Base-by-base conservation (phyloP, 2,329 filamentous ascomycete genomes). In the Blastomyces percursus region DNA sequence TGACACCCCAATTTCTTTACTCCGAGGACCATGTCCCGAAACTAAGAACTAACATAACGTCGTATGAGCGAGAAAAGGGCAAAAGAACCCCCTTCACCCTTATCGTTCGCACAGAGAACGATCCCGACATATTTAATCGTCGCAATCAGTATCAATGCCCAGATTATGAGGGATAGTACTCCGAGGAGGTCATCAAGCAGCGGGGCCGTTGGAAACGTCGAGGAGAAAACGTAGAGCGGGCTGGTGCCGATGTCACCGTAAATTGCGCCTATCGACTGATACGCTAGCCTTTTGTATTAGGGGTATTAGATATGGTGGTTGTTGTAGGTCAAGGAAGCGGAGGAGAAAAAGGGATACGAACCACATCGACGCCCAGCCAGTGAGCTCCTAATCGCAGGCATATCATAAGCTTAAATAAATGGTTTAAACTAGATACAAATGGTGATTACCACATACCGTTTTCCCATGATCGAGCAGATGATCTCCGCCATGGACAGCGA, bases 161-260 rank as follows among this genome's bases (percentile, higher is more conserved):
- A 84, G 51, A 84, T 76, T 57, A 84, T 79, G 4, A 84, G 71
- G 0, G 82, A 84, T 1, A 83, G 70, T 0, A 78, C 81, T 5
- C 82, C 82, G 24, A 84, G 70, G 1, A 84, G 71, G 65, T 84
- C 80, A 8, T 77, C 70, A 30, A 76, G 71, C 30, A 69, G 71
- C 0, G 80, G 80, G 1, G 74, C 71, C 4, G 72, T 71, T 30
- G 72, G 73, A 66, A 84, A 84, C 1, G 80, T 82, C 0, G 77
- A 79, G 5, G 81, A 84, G 66, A 76, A 84, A 30, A 84, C 82
- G 68, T 84, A 84, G 3, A 84, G 77, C 2, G 82, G 82, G 52
- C 77, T 80, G 6, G 82, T 84, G 24, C 81, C 82, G 64, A 84
- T 84, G 63, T 84, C 82, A n/a, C 82, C 82, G 64, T 84, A 84